Evolutionary conservation across 1,284 basidiomycete species (phyloP).

Genomic region (Tylopilus sp.): DNA sequence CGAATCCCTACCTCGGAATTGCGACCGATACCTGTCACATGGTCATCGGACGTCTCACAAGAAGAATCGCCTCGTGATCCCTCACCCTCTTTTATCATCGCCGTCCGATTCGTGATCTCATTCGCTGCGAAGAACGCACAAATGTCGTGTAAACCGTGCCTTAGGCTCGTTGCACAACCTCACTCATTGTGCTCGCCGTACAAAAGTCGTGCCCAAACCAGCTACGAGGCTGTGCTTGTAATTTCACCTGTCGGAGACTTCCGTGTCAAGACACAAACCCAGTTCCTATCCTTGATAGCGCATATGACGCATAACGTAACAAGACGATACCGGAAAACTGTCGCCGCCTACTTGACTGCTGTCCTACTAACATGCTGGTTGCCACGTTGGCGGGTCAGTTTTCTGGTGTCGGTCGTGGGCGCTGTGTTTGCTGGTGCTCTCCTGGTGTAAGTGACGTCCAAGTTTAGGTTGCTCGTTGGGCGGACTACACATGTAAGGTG

Average conservation of each 20-base stretch:
- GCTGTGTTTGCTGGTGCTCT: slow-evolving; percentile 14
- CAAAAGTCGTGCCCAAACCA: not conserved
- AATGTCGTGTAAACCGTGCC: not conserved
- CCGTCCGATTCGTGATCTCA: not conserved
- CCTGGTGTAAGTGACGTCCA: slow-evolving; percentile 12
- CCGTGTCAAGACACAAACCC: not conserved
- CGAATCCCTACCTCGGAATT: not conserved
- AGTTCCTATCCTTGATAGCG: no score
- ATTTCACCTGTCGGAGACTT: not conserved
- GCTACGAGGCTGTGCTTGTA: not conserved
- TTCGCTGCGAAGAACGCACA: not conserved
- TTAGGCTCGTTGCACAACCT: not conserved
- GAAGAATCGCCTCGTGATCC: no score
- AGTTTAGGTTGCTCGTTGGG: slow-evolving; percentile 1
- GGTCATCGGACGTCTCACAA: no score
- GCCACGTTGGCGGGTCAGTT: slow-evolving; percentile 1
- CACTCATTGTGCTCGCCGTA: not conserved
- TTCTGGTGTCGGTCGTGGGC: slow-evolving; percentile 7
- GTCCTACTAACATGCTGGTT: no score
- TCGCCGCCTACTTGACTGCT: no score
- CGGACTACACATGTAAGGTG: slow-evolving; percentile 7
- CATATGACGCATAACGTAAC: no score
- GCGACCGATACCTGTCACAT: no score
- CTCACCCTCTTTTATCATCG: not conserved
- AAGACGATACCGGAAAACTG: no score